Evolutionary conservation across 1,284 basidiomycete species (phyloP).

Genomic region (Melanopsichium pennsylvanicum): DNA sequence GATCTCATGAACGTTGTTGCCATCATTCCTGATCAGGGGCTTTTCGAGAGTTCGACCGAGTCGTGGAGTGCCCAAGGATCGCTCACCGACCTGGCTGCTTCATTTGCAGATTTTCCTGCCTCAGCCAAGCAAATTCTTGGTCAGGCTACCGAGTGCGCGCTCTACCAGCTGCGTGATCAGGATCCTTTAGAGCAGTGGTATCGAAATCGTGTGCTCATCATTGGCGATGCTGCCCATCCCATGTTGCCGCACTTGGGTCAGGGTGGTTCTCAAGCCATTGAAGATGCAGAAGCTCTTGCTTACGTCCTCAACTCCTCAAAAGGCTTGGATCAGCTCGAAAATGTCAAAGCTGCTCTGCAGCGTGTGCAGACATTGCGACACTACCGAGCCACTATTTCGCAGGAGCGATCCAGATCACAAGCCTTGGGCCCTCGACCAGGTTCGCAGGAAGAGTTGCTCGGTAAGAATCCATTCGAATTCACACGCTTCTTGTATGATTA

Average conservation of each 20-base stretch:
- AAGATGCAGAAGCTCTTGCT: conserved; percentile 33
- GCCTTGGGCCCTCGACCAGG: conserved; percentile 25
- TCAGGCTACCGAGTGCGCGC: conserved; percentile 42
- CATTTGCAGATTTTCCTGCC: conserved; percentile 48
- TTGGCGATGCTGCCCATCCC: conserved; percentile 65
- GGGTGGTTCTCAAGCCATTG: conserved; percentile 29
- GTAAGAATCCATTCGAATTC: conserved; percentile 46
- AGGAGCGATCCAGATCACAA: conserved; percentile 52
- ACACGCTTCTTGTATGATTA: conserved; percentile 54
- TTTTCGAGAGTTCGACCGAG: conserved; percentile 53
- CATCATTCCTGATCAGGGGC: conserved; percentile 46
- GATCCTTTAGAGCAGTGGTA: conserved; percentile 57
- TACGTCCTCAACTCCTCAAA: conserved; percentile 11
- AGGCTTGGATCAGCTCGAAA: neutral
- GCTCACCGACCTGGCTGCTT: conserved; percentile 41
- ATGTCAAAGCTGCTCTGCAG: conserved; percentile 34
- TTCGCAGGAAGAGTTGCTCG: conserved; percentile 12
- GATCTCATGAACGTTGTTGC: conserved; percentile 18
- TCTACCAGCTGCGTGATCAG: conserved; percentile 64
- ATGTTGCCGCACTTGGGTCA: conserved; percentile 38
- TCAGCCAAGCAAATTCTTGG: conserved; percentile 71
- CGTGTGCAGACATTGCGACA: conserved; percentile 46
- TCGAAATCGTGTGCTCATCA: conserved; percentile 53
- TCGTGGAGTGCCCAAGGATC: conserved; percentile 55
- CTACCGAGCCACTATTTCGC: conserved; percentile 53